phyloP scores from a whole-genome alignment of 73 alveolate genomes.

The Symbiodinium natans region DNA sequence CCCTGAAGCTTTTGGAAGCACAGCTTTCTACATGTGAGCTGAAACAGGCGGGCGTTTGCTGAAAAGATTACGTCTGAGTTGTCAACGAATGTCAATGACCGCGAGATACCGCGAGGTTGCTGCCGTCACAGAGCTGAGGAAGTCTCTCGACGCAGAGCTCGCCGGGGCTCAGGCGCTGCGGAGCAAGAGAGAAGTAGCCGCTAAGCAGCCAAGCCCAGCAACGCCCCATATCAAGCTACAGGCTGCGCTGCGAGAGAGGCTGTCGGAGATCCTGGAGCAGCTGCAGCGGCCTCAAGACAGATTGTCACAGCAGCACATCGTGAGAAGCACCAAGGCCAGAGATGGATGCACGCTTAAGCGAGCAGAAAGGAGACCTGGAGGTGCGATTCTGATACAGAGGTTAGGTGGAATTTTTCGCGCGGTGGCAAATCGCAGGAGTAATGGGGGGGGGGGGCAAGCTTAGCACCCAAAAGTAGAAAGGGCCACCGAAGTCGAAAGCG shows the following conservation, averaged over 20 bases:
- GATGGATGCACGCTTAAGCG: neutral
- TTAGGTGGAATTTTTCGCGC: too few species aligned
- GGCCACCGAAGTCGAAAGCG: too few species aligned
- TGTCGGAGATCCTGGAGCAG: conserved; percentile 21
- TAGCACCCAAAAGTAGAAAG: too few species aligned
- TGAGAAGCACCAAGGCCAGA: neutral
- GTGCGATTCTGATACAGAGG: neutral
- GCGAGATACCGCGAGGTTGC: neutral
- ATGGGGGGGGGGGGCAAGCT: too few species aligned
- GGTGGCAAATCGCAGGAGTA: too few species aligned
- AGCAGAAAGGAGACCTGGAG: neutral
- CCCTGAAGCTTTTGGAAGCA: neutral
- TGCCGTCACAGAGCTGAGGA: neutral
- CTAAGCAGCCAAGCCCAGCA: too few species aligned
- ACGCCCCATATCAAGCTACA: neutral
- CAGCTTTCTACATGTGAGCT: neutral
- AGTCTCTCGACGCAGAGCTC: neutral
- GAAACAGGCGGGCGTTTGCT: neutral
- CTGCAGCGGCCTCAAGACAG: neutral
- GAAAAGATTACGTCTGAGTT: neutral
- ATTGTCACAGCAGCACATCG: too few species aligned
- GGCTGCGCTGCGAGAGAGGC: conserved; percentile 47
- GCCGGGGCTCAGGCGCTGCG: conserved; percentile 1
- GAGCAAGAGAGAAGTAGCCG: too few species aligned
- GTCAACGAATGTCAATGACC: too few species aligned